Base-by-base conservation (phyloP, 179 eudicot species). In the Vitellaria paradoxa region DNA sequence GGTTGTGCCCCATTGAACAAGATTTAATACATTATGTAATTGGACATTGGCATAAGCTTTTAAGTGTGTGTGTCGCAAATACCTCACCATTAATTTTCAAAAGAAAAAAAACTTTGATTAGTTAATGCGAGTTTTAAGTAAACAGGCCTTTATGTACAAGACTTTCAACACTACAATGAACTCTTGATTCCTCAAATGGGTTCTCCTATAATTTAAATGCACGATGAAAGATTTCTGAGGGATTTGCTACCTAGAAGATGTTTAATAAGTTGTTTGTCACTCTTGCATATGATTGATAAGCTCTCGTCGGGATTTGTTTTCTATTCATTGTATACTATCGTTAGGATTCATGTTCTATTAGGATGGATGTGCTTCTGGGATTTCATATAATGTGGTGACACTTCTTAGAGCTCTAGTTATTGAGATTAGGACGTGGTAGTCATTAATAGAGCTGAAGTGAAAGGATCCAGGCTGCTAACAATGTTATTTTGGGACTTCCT, bases 181-280 rank as follows among this genome's bases (percentile, higher is more conserved):
- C 63, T n/a, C 30, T 70, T 71, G 23, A 55, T 24, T 53, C 62
- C 62, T 52, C 6, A 9, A 17, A 13, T 5, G 42, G 21, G 1
- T 47, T 70, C 40, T 72, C 42, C 24, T 21, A 12, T 72, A 21
- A 30, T 26, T 55, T 72, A 18, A 72, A 55, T 72, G 64, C 24
- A 55, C 18, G 49, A 53, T 9, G 63, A 72, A 72, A 24, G 37
- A 21, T 21, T 37, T 24, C 40, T 6, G 23, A 30, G 2, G 37
- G 37, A 30, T 30, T 30, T 24, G 15, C 40, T 63, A 6, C 13
- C 37, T 23, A 24, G 66, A 21, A 63, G 63, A 23, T 70, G 57
- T 50, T 46, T 14, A 6, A 70, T 23, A 20, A 26, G 59, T 21
- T 1, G n/a, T 6, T 15, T 49, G 0, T 30, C 37, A 14, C 45